A percentile compares a stretch with the other conserved stretches of the same genome.
Evolutionary conservation across 2,329 filamentous ascomycete genomes (phyloP).

Genomic region (Cucurbitaria berberidis): DNA sequence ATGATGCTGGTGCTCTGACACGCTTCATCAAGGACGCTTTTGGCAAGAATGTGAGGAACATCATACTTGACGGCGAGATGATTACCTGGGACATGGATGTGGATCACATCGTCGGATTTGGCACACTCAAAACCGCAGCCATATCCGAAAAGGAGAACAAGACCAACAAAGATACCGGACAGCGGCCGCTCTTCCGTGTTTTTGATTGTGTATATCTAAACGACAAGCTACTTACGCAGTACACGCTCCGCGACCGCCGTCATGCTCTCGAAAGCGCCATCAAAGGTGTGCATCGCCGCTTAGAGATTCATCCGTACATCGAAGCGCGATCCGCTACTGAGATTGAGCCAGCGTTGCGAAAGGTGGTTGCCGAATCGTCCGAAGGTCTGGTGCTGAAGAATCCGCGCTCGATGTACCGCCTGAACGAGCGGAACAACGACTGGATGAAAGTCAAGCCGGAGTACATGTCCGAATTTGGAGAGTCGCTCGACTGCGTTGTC

Average conservation of each 20-base stretch:
- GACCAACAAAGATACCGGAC: slow-evolving; percentile 61
- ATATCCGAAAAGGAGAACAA: slow-evolving; percentile 78
- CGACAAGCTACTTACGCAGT: slow-evolving; percentile 76
- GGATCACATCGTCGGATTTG: slow-evolving; percentile 86
- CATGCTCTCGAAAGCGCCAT: slow-evolving; percentile 76
- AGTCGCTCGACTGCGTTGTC: slow-evolving; percentile 86
- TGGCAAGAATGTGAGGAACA: slow-evolving; percentile 74
- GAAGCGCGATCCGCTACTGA: slow-evolving; percentile 70
- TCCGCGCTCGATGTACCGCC: slow-evolving; percentile 80
- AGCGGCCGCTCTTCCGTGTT: slow-evolving; percentile 79
- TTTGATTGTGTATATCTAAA: slow-evolving; percentile 95
- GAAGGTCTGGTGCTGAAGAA: slow-evolving; percentile 96
- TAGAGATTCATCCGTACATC: slow-evolving; percentile 81
- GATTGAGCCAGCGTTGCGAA: slow-evolving; percentile 79
- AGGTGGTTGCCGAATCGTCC: slow-evolving; percentile 83
- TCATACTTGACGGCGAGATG: slow-evolving; percentile 98
- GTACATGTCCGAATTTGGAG: slow-evolving; percentile 96
- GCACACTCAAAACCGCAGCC: slow-evolving; percentile 90
- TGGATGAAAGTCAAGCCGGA: slow-evolving; percentile 99
- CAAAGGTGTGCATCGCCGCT: slow-evolving; percentile 70
- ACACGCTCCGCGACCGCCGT: slow-evolving; percentile 80
- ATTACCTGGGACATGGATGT: slow-evolving; percentile 92
- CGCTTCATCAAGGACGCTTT: slow-evolving; percentile 81
- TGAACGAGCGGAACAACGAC: slow-evolving; percentile 91
- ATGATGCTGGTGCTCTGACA: slow-evolving; percentile 75